phyloP scores from a whole-genome alignment of 2,329 filamentous ascomycete species.

The Aspergillus ruber region DNA sequence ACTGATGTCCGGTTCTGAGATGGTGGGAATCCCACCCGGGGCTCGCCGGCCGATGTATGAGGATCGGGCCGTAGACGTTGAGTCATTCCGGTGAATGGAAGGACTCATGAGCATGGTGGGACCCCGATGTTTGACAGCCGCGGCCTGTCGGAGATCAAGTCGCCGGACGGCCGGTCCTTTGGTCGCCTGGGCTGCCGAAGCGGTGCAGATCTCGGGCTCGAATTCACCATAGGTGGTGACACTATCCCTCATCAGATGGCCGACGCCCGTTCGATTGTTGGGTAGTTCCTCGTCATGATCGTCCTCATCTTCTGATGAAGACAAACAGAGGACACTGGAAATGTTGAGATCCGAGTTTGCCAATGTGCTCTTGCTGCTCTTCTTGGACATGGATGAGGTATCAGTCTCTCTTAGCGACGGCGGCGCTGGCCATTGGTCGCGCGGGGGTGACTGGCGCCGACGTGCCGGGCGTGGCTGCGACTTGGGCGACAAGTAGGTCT shows the following conservation, averaged over 20 bases:
- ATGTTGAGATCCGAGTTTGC: conserved; percentile 36
- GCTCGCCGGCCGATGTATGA: conserved; percentile 17
- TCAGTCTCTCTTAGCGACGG: conserved; percentile 10
- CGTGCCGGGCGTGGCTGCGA: conserved; percentile 8
- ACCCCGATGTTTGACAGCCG: background rate
- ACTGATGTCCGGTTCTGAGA: conserved; percentile 26
- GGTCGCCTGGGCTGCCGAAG: conserved; percentile 31
- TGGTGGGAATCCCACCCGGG: conserved; percentile 26
- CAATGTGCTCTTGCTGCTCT: conserved; percentile 33
- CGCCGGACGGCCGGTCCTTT: conserved; percentile 21
- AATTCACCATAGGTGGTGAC: conserved; percentile 34
- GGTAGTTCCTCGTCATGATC: conserved; percentile 25
- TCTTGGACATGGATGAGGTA: conserved; percentile 24
- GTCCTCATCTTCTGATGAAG: conserved; percentile 44
- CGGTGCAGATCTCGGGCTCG: conserved; percentile 39
- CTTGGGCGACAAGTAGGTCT: conserved; percentile 19
- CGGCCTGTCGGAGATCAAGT: conserved; percentile 13
- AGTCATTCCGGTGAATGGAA: conserved; percentile 16
- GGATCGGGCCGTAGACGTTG: conserved; percentile 21
- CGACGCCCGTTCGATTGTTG: conserved; percentile 7
- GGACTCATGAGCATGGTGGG: conserved; percentile 12
- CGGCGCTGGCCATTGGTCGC: conserved; percentile 15
- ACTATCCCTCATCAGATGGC: conserved; percentile 29
- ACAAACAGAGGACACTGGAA: conserved; percentile 43
- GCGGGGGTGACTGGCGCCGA: conserved; percentile 11